Conservation (phyloP, 2,329 filamentous ascomycete species). For the Claviceps paspali region DNA sequence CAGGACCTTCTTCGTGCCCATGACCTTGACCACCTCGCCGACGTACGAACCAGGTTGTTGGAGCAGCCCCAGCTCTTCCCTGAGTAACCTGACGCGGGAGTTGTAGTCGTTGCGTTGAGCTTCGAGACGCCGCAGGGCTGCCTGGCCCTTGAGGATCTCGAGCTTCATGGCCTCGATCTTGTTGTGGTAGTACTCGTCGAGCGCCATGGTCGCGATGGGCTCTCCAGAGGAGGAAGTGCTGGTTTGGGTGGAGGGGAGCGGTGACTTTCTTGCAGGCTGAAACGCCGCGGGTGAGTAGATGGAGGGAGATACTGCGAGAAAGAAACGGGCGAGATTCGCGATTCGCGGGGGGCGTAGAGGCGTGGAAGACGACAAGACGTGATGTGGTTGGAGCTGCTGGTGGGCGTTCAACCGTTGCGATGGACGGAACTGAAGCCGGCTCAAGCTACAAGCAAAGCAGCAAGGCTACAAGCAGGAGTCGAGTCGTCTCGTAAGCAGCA, state of each 20-base stretch:
- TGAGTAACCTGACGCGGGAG: slow-evolving; percentile 82
- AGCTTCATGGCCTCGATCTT: slow-evolving; percentile 99
- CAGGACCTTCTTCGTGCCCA: slow-evolving; percentile 97
- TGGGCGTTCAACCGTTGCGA: no score
- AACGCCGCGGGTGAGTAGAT: no score
- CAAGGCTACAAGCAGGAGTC: slow-evolving; percentile 8
- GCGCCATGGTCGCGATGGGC: slow-evolving; percentile 55
- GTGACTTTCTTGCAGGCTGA: no score
- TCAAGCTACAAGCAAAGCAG: slow-evolving; percentile 2
- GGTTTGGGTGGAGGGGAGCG: not conserved
- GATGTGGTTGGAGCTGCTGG: not conserved
- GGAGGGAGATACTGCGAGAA: not conserved
- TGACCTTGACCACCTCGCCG: slow-evolving; percentile 98
- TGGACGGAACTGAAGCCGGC: slow-evolving; percentile 8
- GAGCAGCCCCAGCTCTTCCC: slow-evolving; percentile 87
- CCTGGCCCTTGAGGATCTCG: slow-evolving; percentile 98
- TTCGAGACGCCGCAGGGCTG: slow-evolving; percentile 84
- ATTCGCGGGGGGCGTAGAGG: not conserved
- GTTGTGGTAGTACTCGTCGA: slow-evolving; percentile 98
- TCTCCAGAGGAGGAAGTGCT: not conserved
- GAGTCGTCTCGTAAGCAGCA: slow-evolving; percentile 13
- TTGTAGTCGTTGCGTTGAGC: slow-evolving; percentile 99
- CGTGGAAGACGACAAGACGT: slow-evolving; percentile 1
- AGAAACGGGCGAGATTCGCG: not conserved
- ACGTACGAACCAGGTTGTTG: slow-evolving; percentile 98